phyloP scores from a whole-genome alignment of 495 filamentous ascomycete genomes.

The Podospora pseudocomata region DNA sequence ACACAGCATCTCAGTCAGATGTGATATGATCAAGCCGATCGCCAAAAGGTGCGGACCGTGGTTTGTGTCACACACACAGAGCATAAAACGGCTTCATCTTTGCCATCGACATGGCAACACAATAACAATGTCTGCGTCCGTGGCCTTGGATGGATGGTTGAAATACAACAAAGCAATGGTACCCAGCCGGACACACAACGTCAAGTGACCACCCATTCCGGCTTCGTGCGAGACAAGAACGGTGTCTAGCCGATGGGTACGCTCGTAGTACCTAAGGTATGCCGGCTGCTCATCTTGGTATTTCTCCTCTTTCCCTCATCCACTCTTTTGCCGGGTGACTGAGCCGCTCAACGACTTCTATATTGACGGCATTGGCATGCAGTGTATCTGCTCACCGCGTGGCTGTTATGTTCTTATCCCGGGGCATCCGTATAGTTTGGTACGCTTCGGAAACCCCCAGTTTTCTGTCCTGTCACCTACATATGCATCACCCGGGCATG shows the following conservation, averaged over 20 bases:
- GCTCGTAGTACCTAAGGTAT: neutral
- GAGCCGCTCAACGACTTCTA: neutral
- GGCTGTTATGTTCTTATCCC: neutral
- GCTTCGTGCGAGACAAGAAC: neutral
- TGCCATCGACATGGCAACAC: neutral
- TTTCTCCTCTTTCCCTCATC: neutral
- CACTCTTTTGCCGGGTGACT: neutral
- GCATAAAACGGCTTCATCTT: neutral
- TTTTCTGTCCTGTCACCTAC: neutral
- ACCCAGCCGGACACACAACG: neutral
- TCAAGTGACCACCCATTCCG: neutral
- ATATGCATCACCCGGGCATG: slow-evolving; percentile 2
- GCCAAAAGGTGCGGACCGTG: neutral
- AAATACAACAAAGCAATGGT: slow-evolving; percentile 4
- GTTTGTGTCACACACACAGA: neutral
- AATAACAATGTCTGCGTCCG: neutral
- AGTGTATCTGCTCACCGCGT: neutral
- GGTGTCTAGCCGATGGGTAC: neutral
- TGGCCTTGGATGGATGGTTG: neutral
- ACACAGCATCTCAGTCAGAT: neutral
- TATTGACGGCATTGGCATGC: neutral
- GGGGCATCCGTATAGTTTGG: neutral
- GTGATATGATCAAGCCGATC: neutral
- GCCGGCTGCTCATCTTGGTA: neutral
- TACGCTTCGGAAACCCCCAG: neutral